Evolutionary conservation across 345 rosid genomes (phyloP), one percentile per base, ranked within the genome.

Genomic region (Eucalyptus caleyi): DNA sequence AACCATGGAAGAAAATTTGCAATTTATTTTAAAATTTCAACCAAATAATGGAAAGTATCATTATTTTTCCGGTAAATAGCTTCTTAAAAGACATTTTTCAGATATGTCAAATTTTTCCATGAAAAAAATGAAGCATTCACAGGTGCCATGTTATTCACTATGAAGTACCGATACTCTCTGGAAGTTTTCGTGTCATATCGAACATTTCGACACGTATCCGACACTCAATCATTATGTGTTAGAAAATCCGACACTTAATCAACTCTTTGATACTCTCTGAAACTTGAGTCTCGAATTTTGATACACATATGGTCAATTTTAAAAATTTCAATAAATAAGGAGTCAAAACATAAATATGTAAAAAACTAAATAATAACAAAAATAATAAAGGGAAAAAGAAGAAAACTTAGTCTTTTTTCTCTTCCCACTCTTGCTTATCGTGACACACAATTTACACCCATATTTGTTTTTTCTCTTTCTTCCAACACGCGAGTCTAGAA

Each of bases 161-260:
- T 18, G 2, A 53, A 53, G 23, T 0, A 18, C 9, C 9, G 23
- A 18, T 4, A 51, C 4, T 51, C 2, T 18, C 4, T 0, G 0
- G 0, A 2, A 51, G 4, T 7, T 3, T 19, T 53, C 2, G 0
- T 18, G 4, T 53, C 2, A 3, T 53, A 42, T 53, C 1, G 9
- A 2, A 53, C 2, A 53, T 7, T 53, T 0, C 9, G 1, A 53
- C 23, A 53, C 23, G 3, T 51, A 7, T 51, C 8, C 21, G 0
- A 51, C 23, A 51, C 4, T 53, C 4, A 0, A 6, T 1, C 2
- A 53, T 3, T 3, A 53, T 10, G 0, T 53, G 24, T 53, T 7
- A 7, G 4, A 53, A 53, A 53, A 53, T 53, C 9, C 0, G 1
- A 53, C 56, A 3, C 1, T 1, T 51, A 3, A 1, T 53, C 9